A percentile compares a stretch with the other conserved stretches of the same genome.
Conservation (phyloP, 1,284 basidiomycete species). For the Papiliotrema terrestris region DNA sequence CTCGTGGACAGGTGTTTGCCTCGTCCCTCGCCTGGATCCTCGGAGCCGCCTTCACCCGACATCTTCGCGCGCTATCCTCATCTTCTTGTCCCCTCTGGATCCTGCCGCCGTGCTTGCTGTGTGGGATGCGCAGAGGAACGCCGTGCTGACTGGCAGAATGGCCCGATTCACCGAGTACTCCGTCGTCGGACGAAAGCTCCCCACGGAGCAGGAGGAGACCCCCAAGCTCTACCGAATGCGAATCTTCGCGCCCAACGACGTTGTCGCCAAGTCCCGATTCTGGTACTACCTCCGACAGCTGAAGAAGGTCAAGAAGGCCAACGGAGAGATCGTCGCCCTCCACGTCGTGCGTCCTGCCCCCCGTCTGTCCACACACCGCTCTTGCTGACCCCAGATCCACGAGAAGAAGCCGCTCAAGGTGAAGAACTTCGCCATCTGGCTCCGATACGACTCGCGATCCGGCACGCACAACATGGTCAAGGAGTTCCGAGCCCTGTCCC, state of each 20-base stretch:
- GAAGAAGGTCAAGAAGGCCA: conserved; percentile 99
- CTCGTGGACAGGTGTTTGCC: too few species aligned
- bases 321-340: conserved; percentile 97
- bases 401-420: conserved; percentile 97
- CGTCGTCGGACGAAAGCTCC: conserved; percentile 95
- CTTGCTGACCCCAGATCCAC: conserved; percentile 63
- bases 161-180: conserved; percentile 74
- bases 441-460: conserved; percentile 97
- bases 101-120: background rate
- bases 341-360: conserved; percentile 72
- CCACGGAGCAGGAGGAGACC: conserved; percentile 85
- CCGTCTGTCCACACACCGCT: background rate
- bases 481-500: conserved; percentile 94
- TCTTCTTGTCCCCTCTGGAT: too few species aligned
- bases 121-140: background rate
- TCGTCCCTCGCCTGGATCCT: conserved; percentile 18
- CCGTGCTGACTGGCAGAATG: conserved; percentile 39
- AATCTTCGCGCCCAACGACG: conserved; percentile 96
- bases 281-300: conserved; percentile 99
- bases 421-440: conserved; percentile 99
- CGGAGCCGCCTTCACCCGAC: conserved; percentile 19
- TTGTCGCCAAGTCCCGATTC: conserved; percentile 98
- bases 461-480: conserved; percentile 90
- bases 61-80: too few species aligned
- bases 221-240: conserved; percentile 92